A percentile compares a stretch with the other conserved stretches of the same genome.
Evolutionary conservation across 2,329 filamentous ascomycete species (phyloP).

Genomic region (Clathrospora elynae): DNA sequence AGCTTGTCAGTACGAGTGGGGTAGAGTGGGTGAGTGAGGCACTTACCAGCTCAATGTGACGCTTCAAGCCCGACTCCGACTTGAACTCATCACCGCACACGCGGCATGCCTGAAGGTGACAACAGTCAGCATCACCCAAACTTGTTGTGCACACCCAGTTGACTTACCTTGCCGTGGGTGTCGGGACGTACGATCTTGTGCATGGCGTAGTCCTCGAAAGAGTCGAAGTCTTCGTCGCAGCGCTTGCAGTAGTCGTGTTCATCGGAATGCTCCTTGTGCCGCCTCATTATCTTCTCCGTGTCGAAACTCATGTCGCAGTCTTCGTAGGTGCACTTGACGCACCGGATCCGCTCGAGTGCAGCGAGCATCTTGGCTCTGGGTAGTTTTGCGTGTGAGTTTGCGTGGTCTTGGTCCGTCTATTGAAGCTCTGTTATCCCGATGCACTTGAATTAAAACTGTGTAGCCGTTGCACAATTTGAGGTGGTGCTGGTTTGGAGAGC

Average conservation of each 20-base stretch:
- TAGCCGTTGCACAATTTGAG: no score
- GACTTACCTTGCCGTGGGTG: slow-evolving; percentile 43
- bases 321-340: slow-evolving; percentile 52
- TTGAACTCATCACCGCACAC: slow-evolving; percentile 63
- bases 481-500: no score
- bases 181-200: slow-evolving; percentile 52
- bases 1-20: slow-evolving; percentile 1
- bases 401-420: neutral
- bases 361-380: slow-evolving; percentile 29
- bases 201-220: slow-evolving; percentile 52
- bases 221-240: slow-evolving; percentile 54
- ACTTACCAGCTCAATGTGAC: slow-evolving; percentile 59
- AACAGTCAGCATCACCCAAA: neutral
- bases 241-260: slow-evolving; percentile 55
- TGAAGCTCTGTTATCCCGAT: no score
- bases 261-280: slow-evolving; percentile 56
- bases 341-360: slow-evolving; percentile 26
- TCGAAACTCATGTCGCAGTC: slow-evolving; percentile 56
- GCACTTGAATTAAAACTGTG: no score
- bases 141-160: neutral
- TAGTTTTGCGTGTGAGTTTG: neutral
- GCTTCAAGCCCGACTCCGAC: slow-evolving; percentile 56
- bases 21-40: neutral
- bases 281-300: slow-evolving; percentile 53
- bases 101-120: slow-evolving; percentile 52